These are phyloP conservation scores for Claviceps maximensis DNA, from an alignment of 2,329 filamentous ascomycete species.

Conservation along the genomic window DNA sequence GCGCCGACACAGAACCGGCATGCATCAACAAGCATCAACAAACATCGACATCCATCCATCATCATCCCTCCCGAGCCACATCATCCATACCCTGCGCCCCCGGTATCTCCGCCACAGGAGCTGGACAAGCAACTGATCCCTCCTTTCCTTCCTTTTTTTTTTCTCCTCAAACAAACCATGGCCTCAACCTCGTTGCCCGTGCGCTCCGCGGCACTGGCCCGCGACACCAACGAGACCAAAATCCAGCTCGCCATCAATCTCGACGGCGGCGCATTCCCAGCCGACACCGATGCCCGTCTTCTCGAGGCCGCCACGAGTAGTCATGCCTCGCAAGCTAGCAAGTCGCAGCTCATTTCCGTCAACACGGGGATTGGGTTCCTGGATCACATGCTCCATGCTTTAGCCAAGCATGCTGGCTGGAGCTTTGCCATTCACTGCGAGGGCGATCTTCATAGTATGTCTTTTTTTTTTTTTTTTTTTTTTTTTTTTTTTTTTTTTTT, in stretches of 20 bases:
- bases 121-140: neutral
- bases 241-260: slow-evolving; percentile 87
- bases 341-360: slow-evolving; percentile 73
- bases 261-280: slow-evolving; percentile 70
- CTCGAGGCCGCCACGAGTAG: slow-evolving; percentile 36
- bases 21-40: too few relatives aligned
- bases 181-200: slow-evolving; percentile 15
- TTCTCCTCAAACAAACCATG: slow-evolving; percentile 9
- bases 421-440: slow-evolving; percentile 69
- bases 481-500: neutral
- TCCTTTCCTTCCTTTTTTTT: neutral
- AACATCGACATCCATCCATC: too few relatives aligned
- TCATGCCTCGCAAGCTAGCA: slow-evolving; percentile 75
- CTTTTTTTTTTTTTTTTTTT: neutral
- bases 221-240: slow-evolving; percentile 96
- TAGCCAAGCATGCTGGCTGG: slow-evolving; percentile 94
- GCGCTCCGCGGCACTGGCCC: slow-evolving; percentile 66
- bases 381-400: slow-evolving; percentile 96
- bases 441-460: slow-evolving; percentile 81
- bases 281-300: slow-evolving; percentile 45
- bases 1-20: too few relatives aligned
- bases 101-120: too few relatives aligned
- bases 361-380: slow-evolving; percentile 94
- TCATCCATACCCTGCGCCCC: too few relatives aligned
- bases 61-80: too few relatives aligned